A percentile compares a stretch with the other conserved stretches of the same genome.
Evolutionary conservation across 805 yeast genomes (phyloP).

Genomic region (Candida tibetensis): DNA sequence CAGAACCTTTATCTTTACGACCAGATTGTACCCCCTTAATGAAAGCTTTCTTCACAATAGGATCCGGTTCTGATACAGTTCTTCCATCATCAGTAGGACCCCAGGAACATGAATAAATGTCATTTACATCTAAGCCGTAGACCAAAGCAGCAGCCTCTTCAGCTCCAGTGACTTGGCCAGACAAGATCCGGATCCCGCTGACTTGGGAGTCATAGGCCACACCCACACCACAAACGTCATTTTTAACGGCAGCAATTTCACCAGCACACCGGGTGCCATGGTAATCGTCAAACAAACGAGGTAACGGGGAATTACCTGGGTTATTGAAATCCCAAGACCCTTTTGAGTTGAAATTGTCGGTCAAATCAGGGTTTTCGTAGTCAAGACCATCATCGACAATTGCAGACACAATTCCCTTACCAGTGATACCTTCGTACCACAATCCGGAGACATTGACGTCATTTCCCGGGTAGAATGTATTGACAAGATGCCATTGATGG

Average conservation of each 20-base stretch:
- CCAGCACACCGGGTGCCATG: slow-evolving; percentile 99
- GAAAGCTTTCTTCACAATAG: slow-evolving; percentile 75
- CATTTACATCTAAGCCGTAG: slow-evolving; percentile 77
- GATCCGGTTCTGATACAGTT: slow-evolving; percentile 81
- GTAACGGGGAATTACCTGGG: slow-evolving; percentile 71
- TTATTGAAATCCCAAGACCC: slow-evolving; percentile 96
- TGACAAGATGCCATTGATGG: slow-evolving; percentile 90
- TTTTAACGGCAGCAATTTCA: slow-evolving; percentile 88
- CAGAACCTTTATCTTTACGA: slow-evolving; percentile 72
- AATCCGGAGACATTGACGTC: slow-evolving; percentile 85
- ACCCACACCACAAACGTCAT: slow-evolving; percentile 91
- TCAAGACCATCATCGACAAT: slow-evolving; percentile 95
- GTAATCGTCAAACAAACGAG: slow-evolving; percentile 74
- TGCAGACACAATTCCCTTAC: slow-evolving; percentile 79
- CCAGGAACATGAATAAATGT: slow-evolving; percentile 97
- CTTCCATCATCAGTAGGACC: slow-evolving; percentile 94
- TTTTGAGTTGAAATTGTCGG: slow-evolving; percentile 60
- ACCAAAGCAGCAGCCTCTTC: slow-evolving; percentile 90
- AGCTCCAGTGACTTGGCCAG: slow-evolving; percentile 74
- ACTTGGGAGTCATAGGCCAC: slow-evolving; percentile 88
- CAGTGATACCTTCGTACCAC: slow-evolving; percentile 81
- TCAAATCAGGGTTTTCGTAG: slow-evolving; percentile 70
- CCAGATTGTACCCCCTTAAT: slow-evolving; percentile 84
- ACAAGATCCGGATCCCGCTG: slow-evolving; percentile 84
- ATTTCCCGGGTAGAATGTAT: slow-evolving; percentile 67